These are phyloP conservation scores for Arabis alpina DNA, from an alignment of 345 rosid species.

Conservation along the genomic window DNA sequence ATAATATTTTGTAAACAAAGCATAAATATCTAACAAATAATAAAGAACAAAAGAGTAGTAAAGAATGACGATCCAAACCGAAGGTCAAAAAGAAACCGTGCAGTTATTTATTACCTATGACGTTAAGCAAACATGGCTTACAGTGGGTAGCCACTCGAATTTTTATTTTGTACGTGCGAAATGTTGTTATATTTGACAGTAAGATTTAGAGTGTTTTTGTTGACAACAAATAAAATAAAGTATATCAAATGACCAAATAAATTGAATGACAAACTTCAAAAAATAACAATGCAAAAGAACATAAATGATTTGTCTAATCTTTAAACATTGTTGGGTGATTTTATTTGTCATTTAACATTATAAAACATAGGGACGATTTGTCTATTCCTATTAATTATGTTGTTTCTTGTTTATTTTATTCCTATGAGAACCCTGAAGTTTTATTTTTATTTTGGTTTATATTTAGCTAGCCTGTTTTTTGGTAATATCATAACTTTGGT, in stretches of 20 bases:
- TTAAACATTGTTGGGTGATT: too few species aligned
- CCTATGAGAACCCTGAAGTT: background rate
- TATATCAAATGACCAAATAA: too few species aligned
- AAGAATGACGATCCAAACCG: slow-evolving; percentile 53
- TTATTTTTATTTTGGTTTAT: slow-evolving; percentile 2
- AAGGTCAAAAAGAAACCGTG: slow-evolving; percentile 67
- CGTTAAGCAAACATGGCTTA: slow-evolving; percentile 74
- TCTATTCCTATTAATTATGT: slow-evolving; percentile 11
- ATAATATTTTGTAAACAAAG: slow-evolving; percentile 2
- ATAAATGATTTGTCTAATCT: too few species aligned
- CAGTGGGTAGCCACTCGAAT: slow-evolving; percentile 37
- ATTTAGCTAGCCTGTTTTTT: slow-evolving; percentile 31
- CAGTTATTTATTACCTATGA: slow-evolving; percentile 54
- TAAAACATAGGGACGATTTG: too few species aligned
- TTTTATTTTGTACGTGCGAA: slow-evolving; percentile 23
- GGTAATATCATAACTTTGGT: slow-evolving; percentile 30
- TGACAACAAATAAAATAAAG: too few species aligned
- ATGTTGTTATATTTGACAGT: too few species aligned
- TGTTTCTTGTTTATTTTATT: slow-evolving; percentile 1
- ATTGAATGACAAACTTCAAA: too few species aligned
- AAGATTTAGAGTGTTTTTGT: too few species aligned
- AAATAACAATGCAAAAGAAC: too few species aligned
- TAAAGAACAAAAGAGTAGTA: slow-evolving; percentile 4
- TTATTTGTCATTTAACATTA: too few species aligned
- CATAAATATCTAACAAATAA: background rate